These are phyloP conservation scores for Raffaelea ambrosiae DNA, from an alignment of 2,329 filamentous ascomycete genomes.

Conservation along the genomic window DNA sequence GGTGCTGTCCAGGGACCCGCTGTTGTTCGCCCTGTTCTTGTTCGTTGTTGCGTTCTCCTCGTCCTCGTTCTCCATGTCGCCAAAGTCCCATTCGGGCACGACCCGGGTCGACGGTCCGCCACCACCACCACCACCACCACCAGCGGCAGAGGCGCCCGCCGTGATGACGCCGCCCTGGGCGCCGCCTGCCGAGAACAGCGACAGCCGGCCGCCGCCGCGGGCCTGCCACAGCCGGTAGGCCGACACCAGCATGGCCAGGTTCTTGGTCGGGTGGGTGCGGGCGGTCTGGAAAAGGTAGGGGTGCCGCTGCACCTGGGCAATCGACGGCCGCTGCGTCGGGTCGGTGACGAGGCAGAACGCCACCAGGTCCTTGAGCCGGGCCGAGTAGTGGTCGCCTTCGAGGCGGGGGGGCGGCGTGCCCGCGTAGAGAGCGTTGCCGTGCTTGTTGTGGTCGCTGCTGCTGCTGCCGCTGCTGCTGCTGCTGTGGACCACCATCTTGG, in stretches of 20 bases:
- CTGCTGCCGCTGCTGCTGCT: not conserved
- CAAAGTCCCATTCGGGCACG: constrained; percentile 44
- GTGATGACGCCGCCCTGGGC: constrained; percentile 44
- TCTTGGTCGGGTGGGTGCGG: constrained; percentile 53
- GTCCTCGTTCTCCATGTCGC: constrained; percentile 37
- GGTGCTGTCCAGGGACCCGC: too few species aligned
- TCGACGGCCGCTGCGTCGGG: constrained; percentile 58
- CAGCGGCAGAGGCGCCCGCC: too few species aligned
- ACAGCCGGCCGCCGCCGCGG: constrained; percentile 60
- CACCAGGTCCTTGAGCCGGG: constrained; percentile 59
- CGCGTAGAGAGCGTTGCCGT: constrained; percentile 46
- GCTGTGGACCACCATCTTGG: not conserved
- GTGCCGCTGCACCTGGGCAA: constrained; percentile 61
- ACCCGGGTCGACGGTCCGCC: too few species aligned
- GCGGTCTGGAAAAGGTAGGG: constrained; percentile 57
- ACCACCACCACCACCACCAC: too few species aligned
- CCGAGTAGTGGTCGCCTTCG: constrained; percentile 62
- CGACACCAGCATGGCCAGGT: constrained; percentile 56
- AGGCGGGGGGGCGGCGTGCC: constrained; percentile 58
- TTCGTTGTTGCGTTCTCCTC: constrained; percentile 22
- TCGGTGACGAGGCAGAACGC: constrained; percentile 65
- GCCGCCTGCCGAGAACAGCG: constrained; percentile 51
- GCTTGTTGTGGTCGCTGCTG: constrained; percentile 40
- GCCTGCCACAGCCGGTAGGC: constrained; percentile 72
- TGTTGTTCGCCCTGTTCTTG: constrained; percentile 23